Conservation (phyloP, 2,329 filamentous ascomycete species). For the Diaporthe humulicola region DNA sequence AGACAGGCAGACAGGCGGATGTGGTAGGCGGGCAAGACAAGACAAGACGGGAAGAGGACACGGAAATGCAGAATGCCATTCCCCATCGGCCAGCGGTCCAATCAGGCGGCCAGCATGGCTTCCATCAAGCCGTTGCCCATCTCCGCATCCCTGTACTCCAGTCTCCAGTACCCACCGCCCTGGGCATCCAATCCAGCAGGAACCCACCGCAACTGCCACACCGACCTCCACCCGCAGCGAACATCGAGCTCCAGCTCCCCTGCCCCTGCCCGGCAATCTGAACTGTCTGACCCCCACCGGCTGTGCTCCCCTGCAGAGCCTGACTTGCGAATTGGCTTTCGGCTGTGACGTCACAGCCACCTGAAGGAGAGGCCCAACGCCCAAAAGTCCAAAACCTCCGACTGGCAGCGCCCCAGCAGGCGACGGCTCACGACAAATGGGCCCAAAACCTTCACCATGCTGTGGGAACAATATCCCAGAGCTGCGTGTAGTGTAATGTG, state of each 20-base stretch:
- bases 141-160: constrained; percentile 3
- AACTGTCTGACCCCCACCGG: constrained; percentile 18
- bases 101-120: not conserved
- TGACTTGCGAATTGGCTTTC: constrained; percentile 30
- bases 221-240: constrained; percentile 26
- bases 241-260: not conserved
- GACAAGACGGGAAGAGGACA: not conserved
- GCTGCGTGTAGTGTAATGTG: no score
- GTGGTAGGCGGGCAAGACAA: no score
- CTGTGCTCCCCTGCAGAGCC: constrained; percentile 22
- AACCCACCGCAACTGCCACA: constrained; percentile 13
- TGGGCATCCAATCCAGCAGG: constrained; percentile 6
- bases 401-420: constrained; percentile 6
- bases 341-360: constrained; percentile 21
- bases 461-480: no score
- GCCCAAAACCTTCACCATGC: no score
- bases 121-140: constrained; percentile 1
- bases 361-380: not conserved
- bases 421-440: no score
- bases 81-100: constrained; percentile 8
- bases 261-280: constrained; percentile 27
- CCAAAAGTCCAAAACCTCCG: constrained; percentile 17
- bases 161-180: constrained; percentile 7
- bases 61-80: constrained; percentile 26
- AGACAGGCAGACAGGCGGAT: not conserved